Evolutionary conservation across 2,329 filamentous ascomycete species (phyloP).

Genomic region (Colletotrichum phormii): DNA sequence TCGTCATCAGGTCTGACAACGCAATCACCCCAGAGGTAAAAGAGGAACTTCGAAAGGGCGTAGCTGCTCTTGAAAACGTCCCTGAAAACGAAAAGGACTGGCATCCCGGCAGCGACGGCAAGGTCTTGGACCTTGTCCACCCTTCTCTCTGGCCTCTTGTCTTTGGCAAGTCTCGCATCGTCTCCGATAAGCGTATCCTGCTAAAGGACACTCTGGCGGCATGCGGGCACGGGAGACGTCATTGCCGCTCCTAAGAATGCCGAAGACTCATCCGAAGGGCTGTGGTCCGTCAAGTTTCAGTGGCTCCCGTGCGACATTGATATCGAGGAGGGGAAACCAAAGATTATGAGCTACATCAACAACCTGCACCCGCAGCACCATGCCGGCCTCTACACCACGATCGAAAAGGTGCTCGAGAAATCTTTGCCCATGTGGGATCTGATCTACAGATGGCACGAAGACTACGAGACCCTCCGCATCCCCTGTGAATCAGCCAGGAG

Average conservation of each 20-base stretch:
- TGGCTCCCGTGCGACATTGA: conserved; percentile 64
- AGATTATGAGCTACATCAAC: conserved; percentile 64
- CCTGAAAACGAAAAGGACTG: conserved; percentile 66
- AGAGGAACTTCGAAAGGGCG: conserved; percentile 54
- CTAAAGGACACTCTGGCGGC: conserved; percentile 50
- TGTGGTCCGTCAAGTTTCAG: conserved; percentile 48
- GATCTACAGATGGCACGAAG: conserved; percentile 45
- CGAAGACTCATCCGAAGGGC: background rate
- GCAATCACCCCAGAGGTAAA: conserved; percentile 40
- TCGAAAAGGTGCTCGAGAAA: conserved; percentile 55
- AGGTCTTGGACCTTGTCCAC: conserved; percentile 72
- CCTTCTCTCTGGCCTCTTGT: conserved; percentile 72
- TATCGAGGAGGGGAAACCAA: conserved; percentile 49
- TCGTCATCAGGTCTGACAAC: conserved; percentile 51
- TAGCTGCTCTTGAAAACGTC: conserved; percentile 61
- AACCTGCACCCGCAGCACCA: conserved; percentile 60
- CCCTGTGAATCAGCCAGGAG: conserved; percentile 16
- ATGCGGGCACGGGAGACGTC: conserved; percentile 48
- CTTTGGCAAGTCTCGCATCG: conserved; percentile 58
- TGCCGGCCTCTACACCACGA: conserved; percentile 50
- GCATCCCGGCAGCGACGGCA: conserved; percentile 67
- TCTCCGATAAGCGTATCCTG: conserved; percentile 45
- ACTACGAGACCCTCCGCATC: conserved; percentile 45
- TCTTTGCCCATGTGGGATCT: conserved; percentile 60
- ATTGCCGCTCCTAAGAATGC: conserved; percentile 36